Base-by-base conservation (phyloP, 2,329 filamentous ascomycete genomes). In the Rhytidhysteron rufulum region DNA sequence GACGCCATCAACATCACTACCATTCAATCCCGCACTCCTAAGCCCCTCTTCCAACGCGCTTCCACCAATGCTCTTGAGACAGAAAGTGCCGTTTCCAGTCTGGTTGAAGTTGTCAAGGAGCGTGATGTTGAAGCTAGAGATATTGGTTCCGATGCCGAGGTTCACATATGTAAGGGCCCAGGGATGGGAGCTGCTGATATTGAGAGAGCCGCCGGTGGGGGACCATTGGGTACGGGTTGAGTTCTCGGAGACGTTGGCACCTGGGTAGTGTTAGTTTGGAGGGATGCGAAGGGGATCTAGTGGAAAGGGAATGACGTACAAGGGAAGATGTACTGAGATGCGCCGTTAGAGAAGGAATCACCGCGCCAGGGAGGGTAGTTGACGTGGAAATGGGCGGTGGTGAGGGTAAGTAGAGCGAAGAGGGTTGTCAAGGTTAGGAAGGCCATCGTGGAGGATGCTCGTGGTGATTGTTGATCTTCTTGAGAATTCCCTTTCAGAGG, bases 211-310 rank as follows among this genome's bases (percentile, higher is more conserved):
- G 33, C 71, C 70, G 9, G 62, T 58, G 3, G 67, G 44, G 6
- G 70, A 70, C 71, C 71, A 75, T 22, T 57, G 45, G 4, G 72
- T 73, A 43, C 71, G 71, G 56, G 71, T 73, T 27, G 45, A 57
- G 20, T 65, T 65, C 30, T 68, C 62, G 41, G 60, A 58, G 47
- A 70, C 54, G 33, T 63, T 65, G 31, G 66, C 68, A 49, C 65
- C 65, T 67, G 39, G 3, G n/a, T 17, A n/a, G 16, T 17, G 19
- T 20, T 39, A 21, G 32, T 21, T 15, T 9, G 18, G 16, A n/a
- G n/a, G 20, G 2, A 24, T 37, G 33, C 20, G 24, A 21, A 21
- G 20, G 40, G 20, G 25, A 31, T 32, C 16, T 24, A 25, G 34
- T n/a, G 18, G 36, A 29, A 32, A 31, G 10, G 18, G 36, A 29